Base-by-base conservation (phyloP, 2,329 filamentous ascomycete genomes). In the Cyanodermella asteris region DNA sequence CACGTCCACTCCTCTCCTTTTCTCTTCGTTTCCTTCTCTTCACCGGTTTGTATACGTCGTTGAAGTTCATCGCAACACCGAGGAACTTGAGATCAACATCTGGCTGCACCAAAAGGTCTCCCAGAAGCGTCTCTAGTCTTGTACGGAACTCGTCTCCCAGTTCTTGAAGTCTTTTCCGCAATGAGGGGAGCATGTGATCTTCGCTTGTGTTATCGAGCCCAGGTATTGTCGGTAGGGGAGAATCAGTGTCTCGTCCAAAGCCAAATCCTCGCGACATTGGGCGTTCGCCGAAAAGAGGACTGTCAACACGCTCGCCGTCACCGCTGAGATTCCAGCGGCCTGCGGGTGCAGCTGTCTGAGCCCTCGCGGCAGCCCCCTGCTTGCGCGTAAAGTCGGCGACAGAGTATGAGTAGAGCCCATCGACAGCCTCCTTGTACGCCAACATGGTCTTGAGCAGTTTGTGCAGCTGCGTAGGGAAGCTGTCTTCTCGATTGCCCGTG, bases 21-120 rank as follows among this genome's bases (percentile, higher is more conserved):
- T n/a, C n/a, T n/a, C n/a, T n/a, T n/a, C n/a, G n/a, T n/a, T n/a
- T 59, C 30, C 61, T 51, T 44, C 71, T 64, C 39, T 70, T 60
- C 22, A 71, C 64, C 9, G 78, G 76, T 48, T 77, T 66, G 48
- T 94, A 94, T 14, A 91, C 76, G 45, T 94, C 84, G 49, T 97
- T 97, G 50, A 94, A 97, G 51, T 94, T 97, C 80, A 97, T 94
- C 20, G 87, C 77, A 23, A 94, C 81, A 19, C 80, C 87, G 36
- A 97, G 53, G 56, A 94, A 94, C 27, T 84, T 64, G 70, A 97
- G 78, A 46, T 97, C 87, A 25, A 82, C 72, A 45, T 97, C 87
- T 1, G 81, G 73, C 49, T 94, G 84, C 50, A 90, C 84, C 6
- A 80, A 75, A 34, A 97, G 49, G 45, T 97, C 90, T 9, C 87